Percentiles rank a stretch among this genome's conserved stretches.
Evolutionary conservation across 169 alveolate genomes (phyloP).

Genomic region (Blepharisma undulans): DNA sequence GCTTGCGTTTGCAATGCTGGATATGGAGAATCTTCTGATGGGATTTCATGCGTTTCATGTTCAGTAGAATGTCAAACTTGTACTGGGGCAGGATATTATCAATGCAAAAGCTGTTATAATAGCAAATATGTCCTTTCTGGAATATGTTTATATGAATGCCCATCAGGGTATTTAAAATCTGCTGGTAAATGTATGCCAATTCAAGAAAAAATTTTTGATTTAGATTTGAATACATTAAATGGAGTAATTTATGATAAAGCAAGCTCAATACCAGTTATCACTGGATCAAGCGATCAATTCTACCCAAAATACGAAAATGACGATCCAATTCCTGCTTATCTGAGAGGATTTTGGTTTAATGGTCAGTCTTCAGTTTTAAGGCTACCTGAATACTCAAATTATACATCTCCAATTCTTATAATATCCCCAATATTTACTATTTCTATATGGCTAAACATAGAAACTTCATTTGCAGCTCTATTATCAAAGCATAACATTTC

Average conservation of each 20-base stretch:
- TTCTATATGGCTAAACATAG: background rate
- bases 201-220: background rate
- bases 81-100: background rate
- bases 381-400: background rate
- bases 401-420: background rate
- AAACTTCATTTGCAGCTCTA: background rate
- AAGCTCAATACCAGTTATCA: background rate
- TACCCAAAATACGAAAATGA: background rate
- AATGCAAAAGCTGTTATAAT: background rate
- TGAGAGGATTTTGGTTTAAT: background rate
- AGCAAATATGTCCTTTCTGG: background rate
- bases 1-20: conserved; percentile 21
- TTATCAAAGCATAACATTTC: background rate
- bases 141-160: background rate
- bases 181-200: background rate
- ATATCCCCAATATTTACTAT: background rate
- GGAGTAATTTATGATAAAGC: background rate
- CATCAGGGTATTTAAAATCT: background rate
- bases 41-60: background rate
- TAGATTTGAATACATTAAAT: background rate
- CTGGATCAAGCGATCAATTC: background rate
- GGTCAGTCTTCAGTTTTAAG: background rate
- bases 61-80: background rate
- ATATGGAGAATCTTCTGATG: background rate
- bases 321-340: background rate